Conservation (phyloP, 2,329 filamentous ascomycete genomes). For the Dothideomycetidae sp. region DNA sequence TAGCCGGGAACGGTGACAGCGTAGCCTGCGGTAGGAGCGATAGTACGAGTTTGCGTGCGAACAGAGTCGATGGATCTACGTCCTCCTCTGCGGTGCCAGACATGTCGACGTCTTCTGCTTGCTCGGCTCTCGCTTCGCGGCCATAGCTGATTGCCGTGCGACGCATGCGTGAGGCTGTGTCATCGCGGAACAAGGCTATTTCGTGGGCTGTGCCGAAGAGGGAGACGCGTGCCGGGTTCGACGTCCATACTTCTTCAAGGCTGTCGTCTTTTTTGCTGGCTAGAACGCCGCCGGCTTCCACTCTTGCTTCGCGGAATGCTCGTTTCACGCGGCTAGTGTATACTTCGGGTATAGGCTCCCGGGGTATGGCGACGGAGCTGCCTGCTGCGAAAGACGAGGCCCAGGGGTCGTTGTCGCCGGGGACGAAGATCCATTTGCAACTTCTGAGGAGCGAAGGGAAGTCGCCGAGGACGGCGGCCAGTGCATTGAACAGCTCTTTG, state of each 20-base stretch:
- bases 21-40: conserved; percentile 84
- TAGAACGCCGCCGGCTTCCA: conserved; percentile 43
- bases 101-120: conserved; percentile 17
- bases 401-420: conserved; percentile 97
- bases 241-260: conserved; percentile 64
- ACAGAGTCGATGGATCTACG: conserved; percentile 10
- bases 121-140: conserved; percentile 27
- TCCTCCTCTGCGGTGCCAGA: conserved; percentile 9
- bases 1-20: conserved; percentile 72
- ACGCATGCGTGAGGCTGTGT: conserved; percentile 65
- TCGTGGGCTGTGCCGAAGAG: conserved; percentile 84
- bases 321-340: conserved; percentile 80
- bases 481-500: conserved; percentile 85
- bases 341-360: conserved; percentile 63
- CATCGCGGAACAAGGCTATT: conserved; percentile 74
- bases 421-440: conserved; percentile 81
- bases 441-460: conserved; percentile 66
- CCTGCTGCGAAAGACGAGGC: conserved; percentile 69
- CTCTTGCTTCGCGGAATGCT: conserved; percentile 64
- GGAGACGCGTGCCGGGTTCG: conserved; percentile 67
- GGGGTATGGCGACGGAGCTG: conserved; percentile 53
- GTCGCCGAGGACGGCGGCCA: conserved; percentile 69
- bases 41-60: conserved; percentile 51
- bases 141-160: conserved; percentile 62
- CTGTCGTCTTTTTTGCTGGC: conserved; percentile 30